Conservation (phyloP, 805 yeast genomes). For the Yarrowia sp. region DNA sequence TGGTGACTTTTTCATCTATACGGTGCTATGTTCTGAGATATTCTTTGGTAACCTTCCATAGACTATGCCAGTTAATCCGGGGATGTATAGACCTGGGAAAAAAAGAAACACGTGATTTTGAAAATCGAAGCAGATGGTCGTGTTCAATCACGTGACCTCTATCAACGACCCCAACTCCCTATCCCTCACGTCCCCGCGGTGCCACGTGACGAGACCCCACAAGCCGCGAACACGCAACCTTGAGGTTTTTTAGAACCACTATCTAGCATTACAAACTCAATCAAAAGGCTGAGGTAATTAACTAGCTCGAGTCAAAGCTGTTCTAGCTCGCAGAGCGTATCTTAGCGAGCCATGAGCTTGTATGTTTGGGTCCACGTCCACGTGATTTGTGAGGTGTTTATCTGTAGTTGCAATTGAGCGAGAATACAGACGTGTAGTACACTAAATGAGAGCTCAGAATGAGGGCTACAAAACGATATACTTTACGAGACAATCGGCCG, state of each 20-base stretch:
- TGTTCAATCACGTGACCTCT: too few species aligned
- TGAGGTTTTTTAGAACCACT: background rate
- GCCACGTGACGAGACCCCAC: background rate
- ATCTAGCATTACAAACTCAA: conserved; percentile 30
- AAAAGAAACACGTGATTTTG: background rate
- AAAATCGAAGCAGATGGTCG: too few species aligned
- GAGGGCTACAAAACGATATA: background rate
- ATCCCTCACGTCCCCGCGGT: too few species aligned
- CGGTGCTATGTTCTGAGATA: too few species aligned
- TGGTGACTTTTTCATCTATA: too few species aligned
- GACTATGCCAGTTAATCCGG: background rate
- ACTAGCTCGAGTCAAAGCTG: conserved; percentile 2
- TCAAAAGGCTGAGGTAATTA: conserved; percentile 26
- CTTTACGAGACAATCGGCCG: too few species aligned
- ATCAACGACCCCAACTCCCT: too few species aligned
- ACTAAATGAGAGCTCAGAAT: background rate
- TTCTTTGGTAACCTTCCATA: background rate
- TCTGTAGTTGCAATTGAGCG: background rate
- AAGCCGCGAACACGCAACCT: background rate
- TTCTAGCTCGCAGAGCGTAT: conserved; percentile 11
- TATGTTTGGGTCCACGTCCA: background rate
- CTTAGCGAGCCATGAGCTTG: conserved; percentile 9
- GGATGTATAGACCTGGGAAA: background rate
- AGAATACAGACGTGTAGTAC: background rate
- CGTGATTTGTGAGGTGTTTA: conserved; percentile 4